Evolutionary conservation across 108 stramenopile species (phyloP).

Genomic region (Chaetoceros muelleri): DNA sequence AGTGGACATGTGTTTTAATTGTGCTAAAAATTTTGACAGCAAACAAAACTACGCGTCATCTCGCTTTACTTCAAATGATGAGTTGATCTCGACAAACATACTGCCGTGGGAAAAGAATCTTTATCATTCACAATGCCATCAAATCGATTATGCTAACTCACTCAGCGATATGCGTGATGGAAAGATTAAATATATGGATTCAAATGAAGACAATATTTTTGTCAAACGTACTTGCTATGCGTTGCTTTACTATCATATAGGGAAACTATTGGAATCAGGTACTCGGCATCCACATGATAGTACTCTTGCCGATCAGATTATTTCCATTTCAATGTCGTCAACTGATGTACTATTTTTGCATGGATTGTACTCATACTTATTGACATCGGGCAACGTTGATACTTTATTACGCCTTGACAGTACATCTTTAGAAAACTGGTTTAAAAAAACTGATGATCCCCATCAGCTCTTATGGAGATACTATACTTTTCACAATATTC

Average conservation of each 20-base stretch:
- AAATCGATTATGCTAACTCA: too few species aligned
- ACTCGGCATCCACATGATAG: conserved; percentile 5
- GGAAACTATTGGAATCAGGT: conserved; percentile 37
- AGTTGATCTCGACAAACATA: conserved; percentile 4
- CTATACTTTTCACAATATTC: conserved; percentile 50
- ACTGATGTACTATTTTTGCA: conserved; percentile 50
- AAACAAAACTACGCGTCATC: conserved; percentile 7
- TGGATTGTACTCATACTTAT: conserved; percentile 50
- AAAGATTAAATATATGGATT: too few species aligned
- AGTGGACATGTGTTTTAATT: conserved; percentile 70
- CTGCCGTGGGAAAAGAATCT: conserved; percentile 67
- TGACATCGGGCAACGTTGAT: conserved; percentile 45
- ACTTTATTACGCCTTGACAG: conserved; percentile 57
- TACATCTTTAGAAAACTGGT: conserved; percentile 57
- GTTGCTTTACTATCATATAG: conserved; percentile 58
- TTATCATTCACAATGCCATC: conserved; percentile 40
- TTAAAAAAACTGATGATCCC: conserved; percentile 28
- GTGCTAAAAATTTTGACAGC: conserved; percentile 63
- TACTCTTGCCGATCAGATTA: conserved; percentile 38
- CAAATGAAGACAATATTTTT: too few species aligned
- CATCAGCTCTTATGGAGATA: conserved; percentile 48
- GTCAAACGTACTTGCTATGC: conserved; percentile 44
- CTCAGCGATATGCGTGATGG: too few species aligned
- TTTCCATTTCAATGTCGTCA: conserved; percentile 48
- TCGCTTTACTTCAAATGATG: conserved; percentile 5